Evolutionary conservation across 441 rosid genomes (phyloP), one percentile per base, ranked within the genome.

Genomic region (Jatropha podagrica): DNA sequence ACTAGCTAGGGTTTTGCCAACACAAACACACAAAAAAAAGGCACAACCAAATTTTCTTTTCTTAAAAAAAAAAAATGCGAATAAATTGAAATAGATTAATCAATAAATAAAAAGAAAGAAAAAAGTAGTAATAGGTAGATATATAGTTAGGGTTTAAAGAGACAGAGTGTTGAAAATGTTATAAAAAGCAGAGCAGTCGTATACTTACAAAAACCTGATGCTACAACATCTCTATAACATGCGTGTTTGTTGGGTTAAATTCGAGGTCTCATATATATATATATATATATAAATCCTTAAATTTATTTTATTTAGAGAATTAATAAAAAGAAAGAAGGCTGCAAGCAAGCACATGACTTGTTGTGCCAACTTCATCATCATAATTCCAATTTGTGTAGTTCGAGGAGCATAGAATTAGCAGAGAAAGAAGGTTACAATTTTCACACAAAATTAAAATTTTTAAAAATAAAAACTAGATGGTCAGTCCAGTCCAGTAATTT

Each of bases 261-360:
- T 58, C 62, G 62, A 58, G 62, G 62, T 17, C 23, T 17, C 4
- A 54, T 15, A 32, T 32, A 1, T 32, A 0, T 32, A 0, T 32
- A 0, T 32, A 32, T 32, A 32, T 54, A 17, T n/a, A 17, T 3
- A 49, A 4, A 52, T 0, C 20, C 14, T 10, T 56, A n/a, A 56
- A 7, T n/a, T 5, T 56, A 56, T 6, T n/a, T 20, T 7, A n/a
- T 56, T n/a, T 12, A 13, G 7, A 56, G 11, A 20, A 58, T 2
- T 8, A 58, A 56, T 1, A 60, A 27, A 60, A 27, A 60, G 4
- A 9, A 5, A 60, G 17, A 60, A 64, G 59, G 58, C 5, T 6
- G 79, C 72, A 72, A 73, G 51, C 46, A 49, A 49, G 81, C 79
- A 80, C 83, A 81, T 84, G 84, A 37, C 72, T n/a, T 18, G 51